Base-by-base conservation (phyloP, 2,329 filamentous ascomycete genomes). In the Neoscytalidium dimidiatum region DNA sequence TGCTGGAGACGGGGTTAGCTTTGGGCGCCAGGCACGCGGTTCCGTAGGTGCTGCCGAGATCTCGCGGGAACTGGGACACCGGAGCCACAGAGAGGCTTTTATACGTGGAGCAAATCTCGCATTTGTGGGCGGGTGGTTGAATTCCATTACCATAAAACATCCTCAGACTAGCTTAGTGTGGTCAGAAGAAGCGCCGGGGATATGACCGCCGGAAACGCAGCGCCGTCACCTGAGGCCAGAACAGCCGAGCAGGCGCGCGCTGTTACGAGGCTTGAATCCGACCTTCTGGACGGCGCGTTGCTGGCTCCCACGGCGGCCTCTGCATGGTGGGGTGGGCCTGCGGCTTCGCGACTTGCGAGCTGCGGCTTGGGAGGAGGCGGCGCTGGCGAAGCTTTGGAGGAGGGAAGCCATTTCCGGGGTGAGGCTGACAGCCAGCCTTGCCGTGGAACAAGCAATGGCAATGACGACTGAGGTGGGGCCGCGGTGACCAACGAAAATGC, bases 21-120 rank as follows among this genome's bases (percentile, higher is more conserved):
- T n/a, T 13, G 11, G 38, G 14, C 41, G 17, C 56, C 28, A 48
- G 21, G n/a, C 8, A 23, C 28, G 14, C 29, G n/a, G n/a, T 26
- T 51, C 11, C 31, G 52, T 26, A 57, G 11, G 52, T 17, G 13
- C 4, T 21, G 56, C 38, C 56, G 41, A 60, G 56, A 60, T 60
- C 56, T 21, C n/a, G 21, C 56, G 41, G 56, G 56, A 29, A 43
- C 43, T 44, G 38, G 17, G 56, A 19, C 21, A 14, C 38, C 46
- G 56, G 56, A 60, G 56, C 56, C 56, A 46, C 56, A 29, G 38
- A 13, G 19, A 31, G 56, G 56, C 56, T 60, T 60, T 60, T 60
- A 60, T 60, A 60, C 56, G 56, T 60, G 56, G 56, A 46, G 56
- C 56, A 60, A 41, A 60, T 60, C 56, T 31, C 14, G 9, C 56